Evolutionary conservation across 495 filamentous ascomycete genomes (phyloP).

Genomic region (Hypoxylon fuscum): DNA sequence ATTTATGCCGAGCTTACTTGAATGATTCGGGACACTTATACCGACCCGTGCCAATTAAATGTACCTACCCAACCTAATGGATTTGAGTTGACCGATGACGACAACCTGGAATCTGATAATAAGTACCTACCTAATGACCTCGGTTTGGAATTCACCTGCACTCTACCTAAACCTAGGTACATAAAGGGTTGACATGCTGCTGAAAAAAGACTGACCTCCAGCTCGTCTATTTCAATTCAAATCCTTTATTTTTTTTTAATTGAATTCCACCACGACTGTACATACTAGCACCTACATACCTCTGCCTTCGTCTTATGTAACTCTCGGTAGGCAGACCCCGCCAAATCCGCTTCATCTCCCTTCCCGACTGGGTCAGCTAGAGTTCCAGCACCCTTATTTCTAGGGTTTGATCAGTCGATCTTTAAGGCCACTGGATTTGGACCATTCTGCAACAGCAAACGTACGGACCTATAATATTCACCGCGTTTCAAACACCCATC

Average conservation of each 20-base stretch:
- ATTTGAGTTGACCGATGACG: conserved; percentile 20
- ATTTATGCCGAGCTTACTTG: conserved; percentile 17
- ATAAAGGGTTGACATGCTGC: not conserved
- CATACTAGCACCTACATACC: not conserved
- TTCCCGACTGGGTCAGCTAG: conserved; percentile 33
- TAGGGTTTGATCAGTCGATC: conserved; percentile 3
- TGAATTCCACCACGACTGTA: too few species aligned
- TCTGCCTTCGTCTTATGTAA: conserved; percentile 13
- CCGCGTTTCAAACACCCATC: conserved; percentile 31
- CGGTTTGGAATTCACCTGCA: conserved; percentile 7
- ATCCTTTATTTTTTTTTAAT: too few species aligned
- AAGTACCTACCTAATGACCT: conserved; percentile 13
- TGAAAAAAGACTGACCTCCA: not conserved
- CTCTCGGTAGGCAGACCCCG: conserved; percentile 20
- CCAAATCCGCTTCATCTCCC: conserved; percentile 12
- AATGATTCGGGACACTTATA: conserved; percentile 22
- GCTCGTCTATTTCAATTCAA: not conserved
- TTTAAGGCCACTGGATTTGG: conserved; percentile 14
- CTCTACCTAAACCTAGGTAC: conserved; percentile 15
- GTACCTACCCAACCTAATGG: too few species aligned
- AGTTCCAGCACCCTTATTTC: conserved; percentile 7
- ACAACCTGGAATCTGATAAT: conserved; percentile 3
- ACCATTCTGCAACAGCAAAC: conserved; percentile 6
- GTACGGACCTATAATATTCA: conserved; percentile 38
- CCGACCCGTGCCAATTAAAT: conserved; percentile 19